Percentiles rank a stretch among this genome's conserved stretches.
Conservation (phyloP, 2,329 filamentous ascomycete species). For the Parastagonospora nodorum region DNA sequence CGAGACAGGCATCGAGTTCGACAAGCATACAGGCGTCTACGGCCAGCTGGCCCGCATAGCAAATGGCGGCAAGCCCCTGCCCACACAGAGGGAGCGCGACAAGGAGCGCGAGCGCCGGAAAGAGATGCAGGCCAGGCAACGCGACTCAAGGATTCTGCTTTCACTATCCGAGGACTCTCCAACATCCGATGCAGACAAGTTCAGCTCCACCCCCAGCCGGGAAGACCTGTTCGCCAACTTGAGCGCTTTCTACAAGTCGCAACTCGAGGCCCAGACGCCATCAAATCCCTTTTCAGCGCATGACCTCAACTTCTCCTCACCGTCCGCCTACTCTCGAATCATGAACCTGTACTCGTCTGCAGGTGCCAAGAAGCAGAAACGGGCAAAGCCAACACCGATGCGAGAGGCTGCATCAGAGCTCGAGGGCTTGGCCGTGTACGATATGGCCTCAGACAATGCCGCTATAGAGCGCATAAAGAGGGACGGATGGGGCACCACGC, state of each 20-base stretch:
- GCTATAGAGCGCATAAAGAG: slow-evolving; percentile 61
- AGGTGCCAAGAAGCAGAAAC: slow-evolving; percentile 59
- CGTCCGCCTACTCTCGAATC: slow-evolving; percentile 81
- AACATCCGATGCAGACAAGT: slow-evolving; percentile 9
- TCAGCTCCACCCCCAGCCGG: slow-evolving; percentile 54
- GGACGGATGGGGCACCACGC: slow-evolving; percentile 70
- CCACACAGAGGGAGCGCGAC: slow-evolving; percentile 47
- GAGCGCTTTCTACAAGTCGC: slow-evolving; percentile 79
- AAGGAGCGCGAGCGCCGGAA: slow-evolving; percentile 46
- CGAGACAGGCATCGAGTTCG: slow-evolving; percentile 88
- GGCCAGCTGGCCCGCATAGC: slow-evolving; percentile 76
- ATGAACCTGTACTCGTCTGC: slow-evolving; percentile 81
- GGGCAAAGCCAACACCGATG: slow-evolving; percentile 73
- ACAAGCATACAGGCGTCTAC: slow-evolving; percentile 85
- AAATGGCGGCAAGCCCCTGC: slow-evolving; percentile 50
- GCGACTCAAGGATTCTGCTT: slow-evolving; percentile 19
- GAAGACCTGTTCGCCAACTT: slow-evolving; percentile 77
- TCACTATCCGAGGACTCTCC: slow-evolving; percentile 24
- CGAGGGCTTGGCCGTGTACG: slow-evolving; percentile 72
- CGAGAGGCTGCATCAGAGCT: slow-evolving; percentile 73
- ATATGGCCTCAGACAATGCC: slow-evolving; percentile 63
- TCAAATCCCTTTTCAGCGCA: slow-evolving; percentile 50
- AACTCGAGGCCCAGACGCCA: slow-evolving; percentile 65
- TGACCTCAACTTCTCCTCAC: slow-evolving; percentile 69
- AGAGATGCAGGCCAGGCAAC: slow-evolving; percentile 31